Percentiles rank a stretch among this genome's conserved stretches.
phyloP scores from a whole-genome alignment of 2,329 filamentous ascomycete species.

The Phaeomoniella chlamydospora region DNA sequence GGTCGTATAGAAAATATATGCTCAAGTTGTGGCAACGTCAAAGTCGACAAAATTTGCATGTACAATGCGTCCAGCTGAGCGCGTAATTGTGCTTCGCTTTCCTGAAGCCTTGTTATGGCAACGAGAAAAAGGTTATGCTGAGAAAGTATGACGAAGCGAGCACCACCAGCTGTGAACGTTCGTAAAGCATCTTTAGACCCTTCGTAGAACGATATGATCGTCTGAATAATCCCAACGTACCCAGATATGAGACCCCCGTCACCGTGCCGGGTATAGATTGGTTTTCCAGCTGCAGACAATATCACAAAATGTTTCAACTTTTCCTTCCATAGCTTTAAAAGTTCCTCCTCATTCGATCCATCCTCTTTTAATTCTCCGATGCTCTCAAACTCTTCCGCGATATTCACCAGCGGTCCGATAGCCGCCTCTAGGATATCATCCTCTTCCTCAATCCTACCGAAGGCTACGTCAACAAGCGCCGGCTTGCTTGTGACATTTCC shows the following conservation, averaged over 20 bases:
- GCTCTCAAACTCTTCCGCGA: constrained; percentile 61
- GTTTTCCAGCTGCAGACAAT: constrained; percentile 87
- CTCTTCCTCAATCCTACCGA: constrained; percentile 35
- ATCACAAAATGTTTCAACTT: constrained; percentile 98
- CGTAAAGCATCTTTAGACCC: constrained; percentile 61
- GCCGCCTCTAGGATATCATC: constrained; percentile 23
- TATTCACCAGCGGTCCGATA: constrained; percentile 44
- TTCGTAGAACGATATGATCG: constrained; percentile 94
- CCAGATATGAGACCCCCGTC: constrained; percentile 80
- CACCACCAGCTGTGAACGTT: constrained; percentile 74
- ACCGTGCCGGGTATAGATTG: constrained; percentile 91
- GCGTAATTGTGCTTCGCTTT: constrained; percentile 78
- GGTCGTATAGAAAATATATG: constrained; percentile 81
- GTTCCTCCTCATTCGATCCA: constrained; percentile 43
- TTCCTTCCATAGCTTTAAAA: constrained; percentile 66
- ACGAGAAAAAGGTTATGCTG: constrained; percentile 85
- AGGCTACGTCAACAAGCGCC: background rate
- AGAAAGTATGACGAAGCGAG: constrained; percentile 72
- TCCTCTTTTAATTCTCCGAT: constrained; percentile 46
- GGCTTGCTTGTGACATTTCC: constrained; percentile 11
- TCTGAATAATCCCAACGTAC: constrained; percentile 90
- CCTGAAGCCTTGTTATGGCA: constrained; percentile 80
- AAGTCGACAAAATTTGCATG: constrained; percentile 93
- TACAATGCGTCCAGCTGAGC: constrained; percentile 86
- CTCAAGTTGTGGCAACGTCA: constrained; percentile 75